Percentiles rank a stretch among this genome's conserved stretches.
Conservation (phyloP, 768 basidiomycete genomes). For the Psilocybe cubensis region DNA sequence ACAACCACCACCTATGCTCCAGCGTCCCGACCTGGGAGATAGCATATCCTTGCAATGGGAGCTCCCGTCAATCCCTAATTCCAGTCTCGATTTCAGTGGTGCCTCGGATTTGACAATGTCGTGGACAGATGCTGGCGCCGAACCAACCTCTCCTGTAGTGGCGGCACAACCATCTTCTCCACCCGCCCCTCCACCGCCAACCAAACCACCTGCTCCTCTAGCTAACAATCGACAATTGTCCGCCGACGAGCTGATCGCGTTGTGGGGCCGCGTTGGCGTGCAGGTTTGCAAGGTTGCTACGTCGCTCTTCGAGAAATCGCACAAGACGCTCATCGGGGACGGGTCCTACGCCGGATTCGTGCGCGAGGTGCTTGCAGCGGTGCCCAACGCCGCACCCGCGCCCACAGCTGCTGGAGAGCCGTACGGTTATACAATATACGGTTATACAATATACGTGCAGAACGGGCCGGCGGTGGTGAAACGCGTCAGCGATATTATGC, state of each 20-base stretch:
- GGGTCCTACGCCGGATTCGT: slow-evolving; percentile 86
- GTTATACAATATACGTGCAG: slow-evolving; percentile 79
- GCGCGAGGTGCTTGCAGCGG: slow-evolving; percentile 61
- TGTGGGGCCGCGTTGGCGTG: slow-evolving; percentile 78
- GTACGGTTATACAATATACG: no score
- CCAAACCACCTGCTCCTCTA: slow-evolving; percentile 25
- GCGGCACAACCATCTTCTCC: slow-evolving; percentile 12
- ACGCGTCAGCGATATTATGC: slow-evolving; percentile 78
- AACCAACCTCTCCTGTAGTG: slow-evolving; percentile 25
- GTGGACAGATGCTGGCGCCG: slow-evolving; percentile 65
- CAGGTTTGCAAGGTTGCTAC: slow-evolving; percentile 74
- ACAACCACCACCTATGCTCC: slow-evolving; percentile 24
- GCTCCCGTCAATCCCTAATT: slow-evolving; percentile 60
- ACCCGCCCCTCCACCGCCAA: slow-evolving; percentile 12
- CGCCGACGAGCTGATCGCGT: slow-evolving; percentile 66
- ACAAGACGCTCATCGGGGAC: slow-evolving; percentile 79
- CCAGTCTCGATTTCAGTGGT: slow-evolving; percentile 54
- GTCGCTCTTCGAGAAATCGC: slow-evolving; percentile 72
- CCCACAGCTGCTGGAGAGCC: slow-evolving; percentile 33
- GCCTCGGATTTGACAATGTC: slow-evolving; percentile 54
- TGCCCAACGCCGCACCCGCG: slow-evolving; percentile 59
- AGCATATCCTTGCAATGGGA: slow-evolving; percentile 65
- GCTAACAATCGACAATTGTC: slow-evolving; percentile 42
- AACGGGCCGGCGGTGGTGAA: slow-evolving; percentile 67
- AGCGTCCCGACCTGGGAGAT: slow-evolving; percentile 32